Conservation (phyloP, 495 filamentous ascomycete genomes). For the Xylaria acuta region DNA sequence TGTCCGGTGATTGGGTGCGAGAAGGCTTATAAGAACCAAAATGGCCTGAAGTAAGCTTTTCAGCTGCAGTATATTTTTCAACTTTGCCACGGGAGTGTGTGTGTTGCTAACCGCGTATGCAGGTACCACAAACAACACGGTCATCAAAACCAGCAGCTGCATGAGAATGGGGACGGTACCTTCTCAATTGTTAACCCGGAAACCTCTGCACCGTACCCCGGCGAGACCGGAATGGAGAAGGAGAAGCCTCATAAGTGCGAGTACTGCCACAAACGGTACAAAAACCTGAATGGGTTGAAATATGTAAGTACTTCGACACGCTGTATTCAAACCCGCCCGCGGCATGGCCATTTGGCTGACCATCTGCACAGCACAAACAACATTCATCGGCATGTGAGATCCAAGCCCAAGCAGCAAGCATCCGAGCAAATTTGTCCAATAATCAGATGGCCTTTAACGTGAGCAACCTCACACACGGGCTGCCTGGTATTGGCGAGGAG, state of each 20-base stretch:
- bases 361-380: constrained; percentile 67
- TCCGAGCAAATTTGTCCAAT: constrained; percentile 46
- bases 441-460: constrained; percentile 42
- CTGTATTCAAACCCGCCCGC: constrained; percentile 5
- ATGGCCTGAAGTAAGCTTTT: constrained; percentile 82
- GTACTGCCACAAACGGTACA: constrained; percentile 96
- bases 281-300: constrained; percentile 97
- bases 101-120: constrained; percentile 43
- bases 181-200: constrained; percentile 98
- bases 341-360: constrained; percentile 30
- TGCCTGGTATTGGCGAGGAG: constrained; percentile 59
- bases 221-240: constrained; percentile 98
- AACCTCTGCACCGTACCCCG: constrained; percentile 90
- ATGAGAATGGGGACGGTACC: constrained; percentile 94
- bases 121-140: constrained; percentile 84
- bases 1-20: constrained; percentile 99
- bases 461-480: constrained; percentile 34
- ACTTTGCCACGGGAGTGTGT: constrained; percentile 22
- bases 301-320: constrained; percentile 60
- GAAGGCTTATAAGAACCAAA: constrained; percentile 99
- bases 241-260: constrained; percentile 99
- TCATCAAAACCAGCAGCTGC: constrained; percentile 93
- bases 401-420: constrained; percentile 48
- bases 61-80: constrained; percentile 17
- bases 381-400: constrained; percentile 77